Conservation (phyloP, 116 monocot species). For the Iris pallida region DNA sequence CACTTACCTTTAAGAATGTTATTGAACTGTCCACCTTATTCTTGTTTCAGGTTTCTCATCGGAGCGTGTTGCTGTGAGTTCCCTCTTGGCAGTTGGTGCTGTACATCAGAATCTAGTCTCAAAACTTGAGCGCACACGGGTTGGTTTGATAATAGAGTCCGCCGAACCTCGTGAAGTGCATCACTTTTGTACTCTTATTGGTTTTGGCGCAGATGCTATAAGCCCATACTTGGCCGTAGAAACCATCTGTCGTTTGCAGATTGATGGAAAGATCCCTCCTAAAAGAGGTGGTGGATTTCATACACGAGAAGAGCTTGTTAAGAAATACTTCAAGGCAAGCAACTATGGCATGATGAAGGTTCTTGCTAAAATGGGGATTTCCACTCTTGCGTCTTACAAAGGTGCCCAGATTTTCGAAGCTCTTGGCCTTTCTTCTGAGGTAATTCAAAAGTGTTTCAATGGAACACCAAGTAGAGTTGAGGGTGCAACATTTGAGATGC, state of each 20-base stretch:
- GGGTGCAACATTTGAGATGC: slow-evolving; percentile 89
- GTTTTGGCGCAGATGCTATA: slow-evolving; percentile 97
- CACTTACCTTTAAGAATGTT: too few relatives aligned
- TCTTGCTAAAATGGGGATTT: slow-evolving; percentile 99
- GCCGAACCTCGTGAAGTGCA: slow-evolving; percentile 99
- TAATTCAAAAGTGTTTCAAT: slow-evolving; percentile 77
- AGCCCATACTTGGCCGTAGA: slow-evolving; percentile 95
- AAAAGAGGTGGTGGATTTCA: slow-evolving; percentile 54
- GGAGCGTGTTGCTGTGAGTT: slow-evolving; percentile 82
- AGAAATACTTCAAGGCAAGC: slow-evolving; percentile 85
- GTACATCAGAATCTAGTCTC: slow-evolving; percentile 95
- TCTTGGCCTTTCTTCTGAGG: slow-evolving; percentile 83
- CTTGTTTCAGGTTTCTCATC: slow-evolving; percentile 70
- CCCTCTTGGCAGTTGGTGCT: slow-evolving; percentile 93
- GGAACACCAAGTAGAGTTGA: slow-evolving; percentile 95
- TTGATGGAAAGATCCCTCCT: slow-evolving; percentile 92
- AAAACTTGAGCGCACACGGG: slow-evolving; percentile 82
- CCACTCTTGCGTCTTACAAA: slow-evolving; percentile 96
- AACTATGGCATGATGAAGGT: slow-evolving; percentile 99
- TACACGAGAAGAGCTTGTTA: slow-evolving; percentile 65
- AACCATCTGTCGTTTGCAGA: slow-evolving; percentile 83
- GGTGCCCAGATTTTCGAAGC: slow-evolving; percentile 99
- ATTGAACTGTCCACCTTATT: not conserved
- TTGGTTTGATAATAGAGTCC: slow-evolving; percentile 87
- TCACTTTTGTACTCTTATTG: slow-evolving; percentile 96